Percentiles rank a stretch among this genome's conserved stretches.
Conservation (phyloP, 2,329 filamentous ascomycete species). For the Alternaria ventricosa region DNA sequence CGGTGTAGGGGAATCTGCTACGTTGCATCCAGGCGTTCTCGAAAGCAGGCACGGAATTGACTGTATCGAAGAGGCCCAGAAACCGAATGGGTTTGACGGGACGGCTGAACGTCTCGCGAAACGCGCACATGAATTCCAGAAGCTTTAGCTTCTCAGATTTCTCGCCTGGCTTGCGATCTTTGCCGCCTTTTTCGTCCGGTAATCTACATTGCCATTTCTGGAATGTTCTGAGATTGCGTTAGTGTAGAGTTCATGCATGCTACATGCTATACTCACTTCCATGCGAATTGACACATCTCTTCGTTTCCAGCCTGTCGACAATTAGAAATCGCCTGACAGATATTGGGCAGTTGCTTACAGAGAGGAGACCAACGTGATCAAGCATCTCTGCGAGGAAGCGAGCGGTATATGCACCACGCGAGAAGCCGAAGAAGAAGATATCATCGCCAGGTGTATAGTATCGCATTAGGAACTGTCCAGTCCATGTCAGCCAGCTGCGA, state of each 20-base stretch:
- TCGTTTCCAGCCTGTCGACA: slow-evolving; percentile 72
- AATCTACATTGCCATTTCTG: slow-evolving; percentile 72
- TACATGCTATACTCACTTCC: slow-evolving; percentile 60
- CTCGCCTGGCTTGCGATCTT: slow-evolving; percentile 49
- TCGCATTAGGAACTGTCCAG: slow-evolving; percentile 55
- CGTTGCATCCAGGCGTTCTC: slow-evolving; percentile 79
- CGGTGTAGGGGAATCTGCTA: slow-evolving; percentile 73
- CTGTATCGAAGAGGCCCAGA: slow-evolving; percentile 80
- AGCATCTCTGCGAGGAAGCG: slow-evolving; percentile 76
- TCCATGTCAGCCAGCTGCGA: background rate
- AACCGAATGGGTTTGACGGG: slow-evolving; percentile 77
- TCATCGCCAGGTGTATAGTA: slow-evolving; percentile 57
- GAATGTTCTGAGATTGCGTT: slow-evolving; percentile 59
- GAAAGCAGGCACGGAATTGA: slow-evolving; percentile 80
- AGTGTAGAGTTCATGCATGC: background rate
- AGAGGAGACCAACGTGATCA: slow-evolving; percentile 79
- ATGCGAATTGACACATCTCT: slow-evolving; percentile 83
- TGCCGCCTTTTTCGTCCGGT: slow-evolving; percentile 19
- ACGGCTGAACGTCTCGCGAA: slow-evolving; percentile 80
- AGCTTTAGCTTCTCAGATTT: slow-evolving; percentile 65
- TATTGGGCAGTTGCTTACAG: slow-evolving; percentile 39
- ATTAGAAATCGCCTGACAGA: background rate
- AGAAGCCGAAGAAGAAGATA: slow-evolving; percentile 59
- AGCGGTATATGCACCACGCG: slow-evolving; percentile 59
- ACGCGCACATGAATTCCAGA: slow-evolving; percentile 77